Conservation (phyloP, 2,329 filamentous ascomycete genomes). For the Fusarium mangiferae region DNA sequence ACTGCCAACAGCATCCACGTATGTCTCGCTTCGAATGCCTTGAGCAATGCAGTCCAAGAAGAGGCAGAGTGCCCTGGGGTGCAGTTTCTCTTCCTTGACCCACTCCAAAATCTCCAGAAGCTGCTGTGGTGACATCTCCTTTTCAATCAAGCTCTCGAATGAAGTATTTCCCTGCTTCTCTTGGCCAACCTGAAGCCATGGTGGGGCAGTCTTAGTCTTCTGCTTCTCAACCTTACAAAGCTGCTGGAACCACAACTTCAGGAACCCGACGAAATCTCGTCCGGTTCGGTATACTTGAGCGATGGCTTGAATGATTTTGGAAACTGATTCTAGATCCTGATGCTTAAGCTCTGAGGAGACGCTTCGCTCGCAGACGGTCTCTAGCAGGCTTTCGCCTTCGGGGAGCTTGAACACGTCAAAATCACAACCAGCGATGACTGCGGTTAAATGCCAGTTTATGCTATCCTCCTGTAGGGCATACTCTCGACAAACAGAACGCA, state of each 20-base stretch:
- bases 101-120: conserved; percentile 56
- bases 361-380: conserved; percentile 53
- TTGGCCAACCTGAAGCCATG: conserved; percentile 49
- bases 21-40: conserved; percentile 55
- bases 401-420: conserved; percentile 58
- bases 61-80: conserved; percentile 51
- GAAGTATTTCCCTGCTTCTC: conserved; percentile 25
- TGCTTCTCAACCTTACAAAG: conserved; percentile 50
- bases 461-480: conserved; percentile 52
- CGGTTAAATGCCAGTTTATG: conserved; percentile 57
- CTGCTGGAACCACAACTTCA: conserved; percentile 59
- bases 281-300: conserved; percentile 57
- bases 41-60: conserved; percentile 56
- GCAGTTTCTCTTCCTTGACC: conserved; percentile 49
- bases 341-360: conserved; percentile 31
- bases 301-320: conserved; percentile 55
- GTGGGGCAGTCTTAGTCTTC: conserved; percentile 41
- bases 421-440: conserved; percentile 56
- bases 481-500: conserved; percentile 55
- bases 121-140: conserved; percentile 58
- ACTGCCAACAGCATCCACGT: conserved; percentile 54
- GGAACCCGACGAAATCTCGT: conserved; percentile 57
- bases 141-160: conserved; percentile 50
- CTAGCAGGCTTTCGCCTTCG: conserved; percentile 53
- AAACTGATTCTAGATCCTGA: conserved; percentile 38